Base-by-base conservation (phyloP, 1,284 basidiomycete genomes). In the Pyrrhoderma noxium region DNA sequence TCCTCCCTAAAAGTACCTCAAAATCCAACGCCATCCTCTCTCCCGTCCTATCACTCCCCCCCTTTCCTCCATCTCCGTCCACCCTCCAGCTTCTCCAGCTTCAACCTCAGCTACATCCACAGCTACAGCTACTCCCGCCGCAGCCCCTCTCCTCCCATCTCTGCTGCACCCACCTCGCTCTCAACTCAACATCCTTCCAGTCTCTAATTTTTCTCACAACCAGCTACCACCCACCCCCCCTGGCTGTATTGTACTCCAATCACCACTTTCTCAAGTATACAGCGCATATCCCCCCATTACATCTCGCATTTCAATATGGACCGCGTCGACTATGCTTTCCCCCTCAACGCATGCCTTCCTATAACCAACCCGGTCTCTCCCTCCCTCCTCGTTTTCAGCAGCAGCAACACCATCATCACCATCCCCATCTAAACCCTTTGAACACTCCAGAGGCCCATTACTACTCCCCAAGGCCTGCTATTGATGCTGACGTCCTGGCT, bases 11-110 rank as follows among this genome's bases (percentile, higher is more conserved):
- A n/a, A n/a, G n/a, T n/a, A n/a, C n/a, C n/a, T n/a, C n/a, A n/a
- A n/a, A 31, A 31, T 31, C 27, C 27, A 5, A n/a, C 38, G 8
- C 8, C 22, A 11, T 35, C 45, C 52, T 44, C 38, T 42, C 45
- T 37, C 45, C 40, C 51, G 40, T 42, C 53, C 50, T 55, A 51
- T 48, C 56, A 47, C 46, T 52, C 37, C 47, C 47, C 51, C 52
- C 53, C 53, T 47, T 34, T 25, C 47, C 21, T 35, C n/a, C 27
- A 47, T 48, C 43, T 22, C 39, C 49, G 40, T 38, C 43, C 42
- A 22, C n/a, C 47, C 23, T 49, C 47, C 52, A 39, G 22, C 35
- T 44, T 50, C 42, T 27, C 38, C 36, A 25, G 31, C 37, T 43
- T 44, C 54, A 38, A 42, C 56, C 51, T 43, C 52, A 36, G 51